A percentile compares a stretch with the other conserved stretches of the same genome.
Evolutionary conservation across 2,329 filamentous ascomycete species (phyloP).

Genomic region (Colletotrichum melonis): DNA sequence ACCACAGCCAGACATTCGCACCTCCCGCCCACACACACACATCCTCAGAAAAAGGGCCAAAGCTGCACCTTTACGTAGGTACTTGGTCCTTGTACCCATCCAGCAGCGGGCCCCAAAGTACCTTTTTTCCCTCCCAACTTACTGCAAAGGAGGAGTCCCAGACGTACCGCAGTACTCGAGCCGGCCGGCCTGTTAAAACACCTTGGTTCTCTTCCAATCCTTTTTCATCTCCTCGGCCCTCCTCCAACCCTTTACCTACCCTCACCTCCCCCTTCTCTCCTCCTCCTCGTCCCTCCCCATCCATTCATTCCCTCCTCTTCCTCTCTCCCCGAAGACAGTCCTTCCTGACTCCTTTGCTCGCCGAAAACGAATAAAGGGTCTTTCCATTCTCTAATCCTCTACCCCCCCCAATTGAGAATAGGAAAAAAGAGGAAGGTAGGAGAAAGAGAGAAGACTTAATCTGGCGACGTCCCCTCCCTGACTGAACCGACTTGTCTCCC

Average conservation of each 20-base stretch:
- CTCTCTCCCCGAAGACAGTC: slow-evolving; percentile 61
- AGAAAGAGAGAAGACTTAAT: slow-evolving; percentile 33
- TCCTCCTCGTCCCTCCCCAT: slow-evolving; percentile 52
- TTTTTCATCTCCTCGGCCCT: slow-evolving; percentile 65
- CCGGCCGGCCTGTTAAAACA: slow-evolving; percentile 50
- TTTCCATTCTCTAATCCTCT: slow-evolving; percentile 35
- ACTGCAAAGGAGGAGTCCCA: too few species aligned
- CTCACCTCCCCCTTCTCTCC: slow-evolving; percentile 48
- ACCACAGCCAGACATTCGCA: background rate
- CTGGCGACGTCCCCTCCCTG: slow-evolving; percentile 42
- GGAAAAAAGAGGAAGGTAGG: slow-evolving; percentile 38
- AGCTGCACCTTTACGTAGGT: slow-evolving; percentile 5
- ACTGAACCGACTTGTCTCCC: slow-evolving; percentile 22
- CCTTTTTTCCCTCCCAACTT: background rate
- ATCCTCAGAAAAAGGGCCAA: background rate
- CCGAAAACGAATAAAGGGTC: slow-evolving; percentile 39
- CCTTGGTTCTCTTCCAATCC: slow-evolving; percentile 63
- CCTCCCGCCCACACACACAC: background rate
- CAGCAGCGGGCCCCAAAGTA: slow-evolving; percentile 3
- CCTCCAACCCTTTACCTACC: slow-evolving; percentile 61
- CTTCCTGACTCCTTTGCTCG: slow-evolving; percentile 55
- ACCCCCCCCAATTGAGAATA: slow-evolving; percentile 31
- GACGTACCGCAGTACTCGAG: background rate
- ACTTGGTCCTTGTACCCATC: background rate
- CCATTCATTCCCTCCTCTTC: slow-evolving; percentile 70